Percentiles rank a stretch among this genome's conserved stretches.
phyloP scores from a whole-genome alignment of 129 eudicot genomes.

The Arctium minus region DNA sequence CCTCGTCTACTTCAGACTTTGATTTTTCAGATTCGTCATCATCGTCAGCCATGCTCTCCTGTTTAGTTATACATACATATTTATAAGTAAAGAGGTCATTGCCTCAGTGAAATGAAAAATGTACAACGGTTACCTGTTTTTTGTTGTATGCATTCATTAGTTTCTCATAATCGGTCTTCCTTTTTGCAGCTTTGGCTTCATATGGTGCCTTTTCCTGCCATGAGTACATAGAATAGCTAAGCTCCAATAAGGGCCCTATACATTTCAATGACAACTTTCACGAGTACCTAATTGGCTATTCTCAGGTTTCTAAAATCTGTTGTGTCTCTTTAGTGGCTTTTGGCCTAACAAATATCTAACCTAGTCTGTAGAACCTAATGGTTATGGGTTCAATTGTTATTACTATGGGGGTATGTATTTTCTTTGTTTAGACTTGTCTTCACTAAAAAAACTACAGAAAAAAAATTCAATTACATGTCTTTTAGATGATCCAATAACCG shows the following conservation, averaged over 20 bases:
- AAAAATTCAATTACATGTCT: too few species aligned
- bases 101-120: background rate
- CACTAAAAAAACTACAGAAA: too few species aligned
- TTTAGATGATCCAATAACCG: too few species aligned
- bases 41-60: constrained; percentile 65
- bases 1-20: constrained; percentile 80
- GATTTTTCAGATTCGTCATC: constrained; percentile 90
- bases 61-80: constrained; percentile 1
- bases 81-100: background rate
- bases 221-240: constrained; percentile 12
- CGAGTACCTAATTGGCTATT: background rate
- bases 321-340: background rate
- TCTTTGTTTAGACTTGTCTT: too few species aligned
- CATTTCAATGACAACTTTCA: background rate
- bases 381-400: too few species aligned
- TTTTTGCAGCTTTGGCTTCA: constrained; percentile 85
- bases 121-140: constrained; percentile 52
- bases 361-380: background rate
- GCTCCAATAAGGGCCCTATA: background rate
- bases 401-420: too few species aligned
- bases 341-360: background rate
- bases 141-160: constrained; percentile 77
- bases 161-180: constrained; percentile 80
- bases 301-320: background rate
- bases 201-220: constrained; percentile 95